Percentiles rank a stretch among this genome's conserved stretches.
phyloP scores from a whole-genome alignment of 2,329 filamentous ascomycete genomes.

The Xylariaceae sp. region DNA sequence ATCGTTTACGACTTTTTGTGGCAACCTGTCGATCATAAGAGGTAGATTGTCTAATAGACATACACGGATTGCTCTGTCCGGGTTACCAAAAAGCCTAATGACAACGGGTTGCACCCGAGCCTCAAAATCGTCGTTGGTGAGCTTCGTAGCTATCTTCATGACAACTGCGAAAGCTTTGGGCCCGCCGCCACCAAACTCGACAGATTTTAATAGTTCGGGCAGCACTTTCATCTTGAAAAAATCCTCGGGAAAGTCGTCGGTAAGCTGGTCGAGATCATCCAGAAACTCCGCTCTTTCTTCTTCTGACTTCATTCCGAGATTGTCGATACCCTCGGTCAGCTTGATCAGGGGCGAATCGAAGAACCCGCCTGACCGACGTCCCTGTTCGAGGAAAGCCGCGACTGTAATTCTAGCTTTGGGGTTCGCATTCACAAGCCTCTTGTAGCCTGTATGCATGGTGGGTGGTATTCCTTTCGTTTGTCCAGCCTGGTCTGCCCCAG shows the following conservation, averaged over 20 bases:
- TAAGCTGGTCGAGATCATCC: slow-evolving; percentile 82
- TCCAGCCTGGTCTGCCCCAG: slow-evolving; percentile 76
- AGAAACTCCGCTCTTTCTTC: slow-evolving; percentile 85
- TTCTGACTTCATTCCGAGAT: slow-evolving; percentile 84
- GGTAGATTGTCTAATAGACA: slow-evolving; percentile 88
- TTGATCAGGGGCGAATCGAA: slow-evolving; percentile 94
- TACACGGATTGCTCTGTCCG: slow-evolving; percentile 89
- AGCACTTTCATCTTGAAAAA: slow-evolving; percentile 98
- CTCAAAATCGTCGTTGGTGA: slow-evolving; percentile 90
- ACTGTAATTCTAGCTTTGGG: slow-evolving; percentile 88
- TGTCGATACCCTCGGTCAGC: slow-evolving; percentile 90
- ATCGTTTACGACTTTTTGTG: slow-evolving; percentile 89
- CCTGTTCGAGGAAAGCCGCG: slow-evolving; percentile 87
- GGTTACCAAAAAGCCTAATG: slow-evolving; percentile 85
- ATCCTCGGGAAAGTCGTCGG: slow-evolving; percentile 95
- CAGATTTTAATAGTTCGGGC: slow-evolving; percentile 93
- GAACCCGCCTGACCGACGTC: slow-evolving; percentile 79
- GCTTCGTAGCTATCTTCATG: slow-evolving; percentile 87
- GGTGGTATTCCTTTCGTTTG: slow-evolving; percentile 87
- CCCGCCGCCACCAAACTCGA: slow-evolving; percentile 97
- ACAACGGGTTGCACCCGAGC: slow-evolving; percentile 83
- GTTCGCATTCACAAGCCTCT: slow-evolving; percentile 84
- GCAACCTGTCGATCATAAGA: slow-evolving; percentile 86
- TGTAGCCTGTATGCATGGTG: slow-evolving; percentile 89
- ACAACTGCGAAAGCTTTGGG: slow-evolving; percentile 88